phyloP scores from a whole-genome alignment of 208 protist species.

The Giardia muris region DNA sequence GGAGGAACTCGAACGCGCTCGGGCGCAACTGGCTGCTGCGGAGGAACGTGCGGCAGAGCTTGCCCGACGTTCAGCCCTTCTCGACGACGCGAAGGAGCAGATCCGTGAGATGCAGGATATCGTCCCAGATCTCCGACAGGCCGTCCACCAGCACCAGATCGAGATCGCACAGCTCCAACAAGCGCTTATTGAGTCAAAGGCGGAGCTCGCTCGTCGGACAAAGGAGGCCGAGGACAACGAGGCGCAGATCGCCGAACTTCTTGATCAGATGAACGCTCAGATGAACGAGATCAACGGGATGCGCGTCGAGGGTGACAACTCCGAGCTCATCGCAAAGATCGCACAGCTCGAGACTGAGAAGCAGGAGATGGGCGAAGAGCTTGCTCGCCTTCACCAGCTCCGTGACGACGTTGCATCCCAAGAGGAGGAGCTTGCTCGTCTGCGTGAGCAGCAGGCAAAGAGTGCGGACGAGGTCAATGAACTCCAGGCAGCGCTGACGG shows the following conservation, averaged over 20 bases:
- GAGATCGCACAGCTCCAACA: not conserved
- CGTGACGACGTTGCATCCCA: not conserved
- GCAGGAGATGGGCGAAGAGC: not conserved
- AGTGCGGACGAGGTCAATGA: not conserved
- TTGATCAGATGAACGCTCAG: not conserved
- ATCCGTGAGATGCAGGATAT: conserved; percentile 3
- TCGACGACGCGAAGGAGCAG: not conserved
- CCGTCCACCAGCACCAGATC: not conserved
- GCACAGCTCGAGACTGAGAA: not conserved
- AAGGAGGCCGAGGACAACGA: not conserved
- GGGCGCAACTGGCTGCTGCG: not conserved
- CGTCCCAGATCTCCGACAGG: not conserved
- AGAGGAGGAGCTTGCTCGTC: not conserved
- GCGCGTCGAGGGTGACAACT: not conserved
- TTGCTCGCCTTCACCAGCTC: not conserved
- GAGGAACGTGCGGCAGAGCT: not conserved
- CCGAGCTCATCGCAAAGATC: not conserved
- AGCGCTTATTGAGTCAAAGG: not conserved
- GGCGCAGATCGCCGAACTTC: not conserved
- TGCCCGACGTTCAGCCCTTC: not conserved
- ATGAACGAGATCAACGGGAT: not conserved
- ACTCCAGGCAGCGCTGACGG: not conserved
- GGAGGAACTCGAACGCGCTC: not conserved
- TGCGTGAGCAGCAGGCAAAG: not conserved
- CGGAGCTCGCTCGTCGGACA: not conserved